Evolutionary conservation across 257 asterid genomes (phyloP).

Genomic region (Vinca minor): DNA sequence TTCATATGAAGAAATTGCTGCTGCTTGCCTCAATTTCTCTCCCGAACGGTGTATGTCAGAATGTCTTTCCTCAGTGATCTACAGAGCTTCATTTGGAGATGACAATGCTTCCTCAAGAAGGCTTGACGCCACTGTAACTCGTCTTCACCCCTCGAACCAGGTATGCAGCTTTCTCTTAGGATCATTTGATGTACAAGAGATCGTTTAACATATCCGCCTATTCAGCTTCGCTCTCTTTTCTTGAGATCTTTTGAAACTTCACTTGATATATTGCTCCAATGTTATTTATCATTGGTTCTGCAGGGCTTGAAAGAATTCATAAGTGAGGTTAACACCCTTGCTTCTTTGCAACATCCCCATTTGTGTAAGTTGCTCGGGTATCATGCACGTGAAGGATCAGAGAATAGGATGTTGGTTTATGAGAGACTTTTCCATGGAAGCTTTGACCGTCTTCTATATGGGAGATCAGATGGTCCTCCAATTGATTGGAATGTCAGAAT

Average conservation of each 20-base stretch:
- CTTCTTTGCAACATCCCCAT: conserved; percentile 67
- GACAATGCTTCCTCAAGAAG: conserved; percentile 47
- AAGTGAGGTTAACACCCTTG: conserved; percentile 63
- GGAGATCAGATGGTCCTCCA: conserved; percentile 91
- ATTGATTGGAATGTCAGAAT: conserved; percentile 89
- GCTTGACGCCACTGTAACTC: conserved; percentile 76
- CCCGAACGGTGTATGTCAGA: conserved; percentile 89
- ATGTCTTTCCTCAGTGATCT: conserved; percentile 77
- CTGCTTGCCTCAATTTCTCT: conserved; percentile 88
- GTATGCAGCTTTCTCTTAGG: conserved; percentile 23
- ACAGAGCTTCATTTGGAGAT: conserved; percentile 72
- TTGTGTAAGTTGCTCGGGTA: conserved; percentile 81
- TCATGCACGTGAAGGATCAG: conserved; percentile 87
- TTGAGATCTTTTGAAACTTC: conserved; percentile 1
- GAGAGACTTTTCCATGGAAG: conserved; percentile 86
- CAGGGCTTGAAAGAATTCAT: conserved; percentile 86
- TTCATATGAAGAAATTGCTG: conserved; percentile 66
- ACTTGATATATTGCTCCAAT: neutral
- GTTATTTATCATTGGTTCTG: conserved; percentile 8
- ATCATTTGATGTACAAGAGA: too few relatives aligned
- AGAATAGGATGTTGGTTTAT: conserved; percentile 70
- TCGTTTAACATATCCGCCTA: neutral
- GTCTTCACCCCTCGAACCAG: conserved; percentile 75
- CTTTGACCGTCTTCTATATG: conserved; percentile 72
- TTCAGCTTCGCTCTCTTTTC: conserved; percentile 4